phyloP scores from a whole-genome alignment of 345 rosid genomes.

The Sisymbrium irio region DNA sequence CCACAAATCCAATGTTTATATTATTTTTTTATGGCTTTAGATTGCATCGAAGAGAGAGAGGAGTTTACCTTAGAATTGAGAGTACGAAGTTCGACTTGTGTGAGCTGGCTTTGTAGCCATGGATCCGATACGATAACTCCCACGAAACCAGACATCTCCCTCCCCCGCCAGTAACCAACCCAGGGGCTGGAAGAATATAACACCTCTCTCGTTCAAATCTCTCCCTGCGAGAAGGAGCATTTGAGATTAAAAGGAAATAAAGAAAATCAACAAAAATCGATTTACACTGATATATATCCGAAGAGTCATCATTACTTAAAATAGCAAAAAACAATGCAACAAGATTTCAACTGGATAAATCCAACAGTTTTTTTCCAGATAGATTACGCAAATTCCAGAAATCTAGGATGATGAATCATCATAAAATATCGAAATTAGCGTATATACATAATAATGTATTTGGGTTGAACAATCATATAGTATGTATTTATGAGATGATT shows the following conservation, averaged over 20 bases:
- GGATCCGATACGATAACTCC: constrained; percentile 81
- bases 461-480: too few relatives aligned
- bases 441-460: too few relatives aligned
- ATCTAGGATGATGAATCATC: background rate
- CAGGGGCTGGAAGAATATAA: background rate
- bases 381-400: constrained; percentile 15
- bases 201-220: background rate
- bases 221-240: too few relatives aligned
- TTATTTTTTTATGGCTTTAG: too few relatives aligned
- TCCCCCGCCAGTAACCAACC: background rate
- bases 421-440: background rate
- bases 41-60: background rate
- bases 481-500: background rate
- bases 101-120: constrained; percentile 84
- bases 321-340: constrained; percentile 28
- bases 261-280: background rate
- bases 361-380: constrained; percentile 21
- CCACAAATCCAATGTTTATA: too few relatives aligned
- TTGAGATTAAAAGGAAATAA: too few relatives aligned
- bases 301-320: constrained; percentile 1
- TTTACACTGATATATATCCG: background rate
- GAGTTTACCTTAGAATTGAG: constrained; percentile 61
- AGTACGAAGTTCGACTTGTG: constrained; percentile 89
- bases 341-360: constrained; percentile 5
- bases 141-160: constrained; percentile 72